A percentile compares a stretch with the other conserved stretches of the same genome.
Evolutionary conservation across 2,329 filamentous ascomycete species (phyloP).

Genomic region (Ceratocystis eucalypticola): DNA sequence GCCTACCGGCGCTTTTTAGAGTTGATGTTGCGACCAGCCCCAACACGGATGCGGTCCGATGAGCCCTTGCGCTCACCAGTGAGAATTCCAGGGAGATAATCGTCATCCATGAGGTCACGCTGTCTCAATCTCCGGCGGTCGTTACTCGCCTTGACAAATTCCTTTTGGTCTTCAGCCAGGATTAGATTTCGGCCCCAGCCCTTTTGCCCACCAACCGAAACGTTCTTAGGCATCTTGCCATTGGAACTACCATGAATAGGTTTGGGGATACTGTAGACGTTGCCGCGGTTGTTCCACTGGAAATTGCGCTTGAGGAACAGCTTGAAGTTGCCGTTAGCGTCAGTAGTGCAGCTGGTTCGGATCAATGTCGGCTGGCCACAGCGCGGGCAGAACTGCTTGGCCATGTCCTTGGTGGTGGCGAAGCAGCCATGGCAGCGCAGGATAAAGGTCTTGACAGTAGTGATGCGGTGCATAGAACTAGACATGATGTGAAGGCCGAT

Average conservation of each 20-base stretch:
- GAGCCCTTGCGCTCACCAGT: slow-evolving; percentile 58
- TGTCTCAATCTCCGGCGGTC: slow-evolving; percentile 54
- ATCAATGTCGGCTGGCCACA: slow-evolving; percentile 83
- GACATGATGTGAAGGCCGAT: slow-evolving; percentile 89
- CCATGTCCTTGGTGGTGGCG: slow-evolving; percentile 66
- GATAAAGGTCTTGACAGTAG: slow-evolving; percentile 74
- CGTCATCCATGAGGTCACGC: slow-evolving; percentile 85
- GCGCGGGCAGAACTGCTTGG: slow-evolving; percentile 79
- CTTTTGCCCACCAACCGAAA: slow-evolving; percentile 59
- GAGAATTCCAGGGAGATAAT: slow-evolving; percentile 75
- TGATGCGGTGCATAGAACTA: slow-evolving; percentile 63
- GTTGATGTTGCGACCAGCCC: slow-evolving; percentile 78
- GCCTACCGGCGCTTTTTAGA: slow-evolving; percentile 28
- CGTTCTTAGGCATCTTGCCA: slow-evolving; percentile 53
- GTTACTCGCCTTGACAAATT: slow-evolving; percentile 55
- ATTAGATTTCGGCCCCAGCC: slow-evolving; percentile 80
- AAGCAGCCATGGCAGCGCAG: slow-evolving; percentile 93
- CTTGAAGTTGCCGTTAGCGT: slow-evolving; percentile 64
- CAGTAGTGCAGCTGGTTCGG: slow-evolving; percentile 73
- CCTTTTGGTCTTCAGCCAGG: slow-evolving; percentile 89
- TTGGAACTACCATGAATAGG: slow-evolving; percentile 68
- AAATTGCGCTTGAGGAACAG: slow-evolving; percentile 88
- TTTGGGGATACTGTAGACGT: slow-evolving; percentile 87
- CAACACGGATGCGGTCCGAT: slow-evolving; percentile 61
- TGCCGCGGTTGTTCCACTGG: slow-evolving; percentile 88